Evolutionary conservation across 148 eudicot species (phyloP).

Genomic region (Fagopyrum esculentum): DNA sequence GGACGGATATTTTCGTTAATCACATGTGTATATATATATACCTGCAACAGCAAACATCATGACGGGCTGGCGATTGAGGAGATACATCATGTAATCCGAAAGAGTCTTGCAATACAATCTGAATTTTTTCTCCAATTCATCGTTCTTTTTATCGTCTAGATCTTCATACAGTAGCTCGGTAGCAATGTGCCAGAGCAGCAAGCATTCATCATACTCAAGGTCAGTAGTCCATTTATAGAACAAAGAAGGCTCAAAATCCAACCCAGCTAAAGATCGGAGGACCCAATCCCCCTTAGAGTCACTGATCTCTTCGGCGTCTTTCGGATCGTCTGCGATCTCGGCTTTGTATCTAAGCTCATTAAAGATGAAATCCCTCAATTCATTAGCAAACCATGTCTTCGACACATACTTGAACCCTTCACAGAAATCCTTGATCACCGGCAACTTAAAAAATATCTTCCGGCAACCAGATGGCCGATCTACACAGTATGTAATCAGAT

Average conservation of each 20-base stretch:
- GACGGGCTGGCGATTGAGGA: neutral
- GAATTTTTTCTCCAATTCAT: neutral
- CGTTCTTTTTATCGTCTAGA: neutral
- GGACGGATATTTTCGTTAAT: no score
- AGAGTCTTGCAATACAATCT: neutral
- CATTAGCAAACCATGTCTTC: constrained; percentile 4
- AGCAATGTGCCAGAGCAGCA: constrained; percentile 50
- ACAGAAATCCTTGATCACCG: constrained; percentile 21
- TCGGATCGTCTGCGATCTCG: constrained; percentile 15
- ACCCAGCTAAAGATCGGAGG: constrained; percentile 8
- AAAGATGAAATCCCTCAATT: constrained; percentile 27
- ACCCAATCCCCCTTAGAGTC: constrained; percentile 13
- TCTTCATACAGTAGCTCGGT: constrained; percentile 30
- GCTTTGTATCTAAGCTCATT: constrained; percentile 31
- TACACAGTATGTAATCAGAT: constrained; percentile 27
- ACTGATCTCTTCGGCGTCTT: constrained; percentile 7
- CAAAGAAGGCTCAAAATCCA: constrained; percentile 25
- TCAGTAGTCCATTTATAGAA: constrained; percentile 20
- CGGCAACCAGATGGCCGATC: constrained; percentile 9
- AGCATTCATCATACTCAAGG: constrained; percentile 40
- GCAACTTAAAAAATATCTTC: constrained; percentile 1
- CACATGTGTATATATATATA: neutral
- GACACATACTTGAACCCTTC: constrained; percentile 23
- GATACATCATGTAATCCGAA: constrained; percentile 9
- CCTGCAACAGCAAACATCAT: constrained; percentile 17